phyloP scores from a whole-genome alignment of 2,329 filamentous ascomycete species.

The Podosphaera aphanis region DNA sequence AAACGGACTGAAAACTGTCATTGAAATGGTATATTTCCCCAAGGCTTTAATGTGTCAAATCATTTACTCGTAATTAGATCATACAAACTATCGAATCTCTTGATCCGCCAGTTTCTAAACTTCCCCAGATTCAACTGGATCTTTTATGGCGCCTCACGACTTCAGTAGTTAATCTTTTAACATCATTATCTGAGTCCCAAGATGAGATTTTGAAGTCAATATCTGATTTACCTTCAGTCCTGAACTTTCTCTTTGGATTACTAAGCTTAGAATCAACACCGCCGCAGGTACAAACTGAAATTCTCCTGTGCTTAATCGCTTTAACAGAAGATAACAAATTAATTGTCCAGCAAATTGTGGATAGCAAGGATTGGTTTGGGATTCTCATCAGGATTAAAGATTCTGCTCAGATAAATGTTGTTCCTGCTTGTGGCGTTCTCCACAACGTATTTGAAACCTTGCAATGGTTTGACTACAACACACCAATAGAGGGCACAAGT shows the following conservation, averaged over 20 bases:
- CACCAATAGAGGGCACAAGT: constrained; percentile 24
- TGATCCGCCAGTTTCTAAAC: constrained; percentile 22
- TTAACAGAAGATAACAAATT: constrained; percentile 35
- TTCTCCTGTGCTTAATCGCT: constrained; percentile 30
- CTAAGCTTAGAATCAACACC: constrained; percentile 20
- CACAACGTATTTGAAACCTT: constrained; percentile 36
- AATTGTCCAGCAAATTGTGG: constrained; percentile 28
- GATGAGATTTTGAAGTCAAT: constrained; percentile 35
- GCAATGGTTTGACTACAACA: constrained; percentile 27
- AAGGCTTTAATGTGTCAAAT: not conserved
- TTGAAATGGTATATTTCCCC: constrained; percentile 23
- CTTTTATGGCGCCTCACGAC: constrained; percentile 30
- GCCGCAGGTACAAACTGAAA: constrained; percentile 20
- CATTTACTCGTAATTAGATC: constrained; percentile 8
- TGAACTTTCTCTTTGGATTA: constrained; percentile 31
- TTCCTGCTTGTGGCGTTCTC: constrained; percentile 35
- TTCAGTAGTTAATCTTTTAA: constrained; percentile 28
- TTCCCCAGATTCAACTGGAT: constrained; percentile 28
- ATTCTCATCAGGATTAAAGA: constrained; percentile 26
- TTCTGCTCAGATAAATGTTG: constrained; percentile 23
- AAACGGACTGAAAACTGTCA: constrained; percentile 33
- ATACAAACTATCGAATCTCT: constrained; percentile 14
- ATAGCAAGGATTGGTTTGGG: constrained; percentile 26
- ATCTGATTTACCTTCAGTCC: constrained; percentile 24
- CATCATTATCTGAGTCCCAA: constrained; percentile 31